These are phyloP conservation scores for Cajanus cajan DNA, from an alignment of 306 rosid genomes.

Conservation along the genomic window DNA sequence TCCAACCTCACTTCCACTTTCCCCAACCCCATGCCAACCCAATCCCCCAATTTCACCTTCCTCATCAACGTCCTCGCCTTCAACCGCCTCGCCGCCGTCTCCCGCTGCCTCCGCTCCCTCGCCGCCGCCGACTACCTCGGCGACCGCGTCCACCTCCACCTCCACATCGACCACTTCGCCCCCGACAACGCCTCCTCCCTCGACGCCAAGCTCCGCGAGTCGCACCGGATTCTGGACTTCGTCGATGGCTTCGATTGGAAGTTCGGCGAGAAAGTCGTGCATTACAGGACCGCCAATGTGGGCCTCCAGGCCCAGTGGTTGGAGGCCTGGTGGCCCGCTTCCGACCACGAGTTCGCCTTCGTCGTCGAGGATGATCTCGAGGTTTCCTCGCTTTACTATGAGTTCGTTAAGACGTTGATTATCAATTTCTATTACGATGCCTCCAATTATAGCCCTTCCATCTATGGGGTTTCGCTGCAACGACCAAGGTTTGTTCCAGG, in stretches of 20 bases:
- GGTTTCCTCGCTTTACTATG: slow-evolving; percentile 77
- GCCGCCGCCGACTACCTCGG: slow-evolving; percentile 80
- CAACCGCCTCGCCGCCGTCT: slow-evolving; percentile 70
- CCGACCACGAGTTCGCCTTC: slow-evolving; percentile 76
- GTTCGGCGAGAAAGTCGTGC: slow-evolving; percentile 77
- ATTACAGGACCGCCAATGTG: slow-evolving; percentile 69
- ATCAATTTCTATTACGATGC: slow-evolving; percentile 69
- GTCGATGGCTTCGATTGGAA: slow-evolving; percentile 72
- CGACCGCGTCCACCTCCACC: slow-evolving; percentile 72
- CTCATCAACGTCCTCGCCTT: slow-evolving; percentile 75
- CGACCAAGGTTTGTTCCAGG: slow-evolving; percentile 99
- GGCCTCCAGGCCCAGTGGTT: slow-evolving; percentile 98
- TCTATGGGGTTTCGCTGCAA: slow-evolving; percentile 84
- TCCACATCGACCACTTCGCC: slow-evolving; percentile 67
- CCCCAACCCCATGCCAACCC: slow-evolving; percentile 9
- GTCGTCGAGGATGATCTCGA: slow-evolving; percentile 94
- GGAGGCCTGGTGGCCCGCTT: slow-evolving; percentile 97
- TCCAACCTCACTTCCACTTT: slow-evolving; percentile 45
- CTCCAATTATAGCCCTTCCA: slow-evolving; percentile 73
- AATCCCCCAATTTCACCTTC: slow-evolving; percentile 49
- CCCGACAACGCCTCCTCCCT: slow-evolving; percentile 24
- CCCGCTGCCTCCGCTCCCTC: slow-evolving; percentile 86
- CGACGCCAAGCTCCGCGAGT: slow-evolving; percentile 47
- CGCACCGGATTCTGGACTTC: slow-evolving; percentile 62
- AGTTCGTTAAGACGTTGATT: slow-evolving; percentile 66